Conservation (phyloP, 2,329 filamentous ascomycete genomes). For the Xylaria digitata region DNA sequence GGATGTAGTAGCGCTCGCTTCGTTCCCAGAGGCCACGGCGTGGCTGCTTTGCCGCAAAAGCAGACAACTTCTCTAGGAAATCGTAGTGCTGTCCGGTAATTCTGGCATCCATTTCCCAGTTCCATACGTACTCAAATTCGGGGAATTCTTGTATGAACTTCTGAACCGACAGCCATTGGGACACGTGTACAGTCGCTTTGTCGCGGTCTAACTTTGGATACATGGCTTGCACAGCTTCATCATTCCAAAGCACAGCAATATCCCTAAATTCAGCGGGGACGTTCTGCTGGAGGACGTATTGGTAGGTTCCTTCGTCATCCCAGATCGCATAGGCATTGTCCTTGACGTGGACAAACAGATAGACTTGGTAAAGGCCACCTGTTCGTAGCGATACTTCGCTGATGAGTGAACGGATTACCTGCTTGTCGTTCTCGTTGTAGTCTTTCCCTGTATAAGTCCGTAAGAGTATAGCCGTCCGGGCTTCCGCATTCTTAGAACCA, state of each 20-base stretch:
- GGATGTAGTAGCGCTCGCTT: slow-evolving; percentile 78
- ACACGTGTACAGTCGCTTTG: slow-evolving; percentile 65
- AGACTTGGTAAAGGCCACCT: slow-evolving; percentile 84
- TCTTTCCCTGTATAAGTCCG: slow-evolving; percentile 79
- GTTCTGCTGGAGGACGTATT: slow-evolving; percentile 67
- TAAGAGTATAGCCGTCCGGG: slow-evolving; percentile 78
- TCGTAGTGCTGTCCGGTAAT: slow-evolving; percentile 86
- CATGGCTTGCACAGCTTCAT: slow-evolving; percentile 77
- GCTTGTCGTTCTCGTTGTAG: slow-evolving; percentile 82
- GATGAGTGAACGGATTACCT: slow-evolving; percentile 82
- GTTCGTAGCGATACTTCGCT: slow-evolving; percentile 80
- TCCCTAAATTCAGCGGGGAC: slow-evolving; percentile 77
- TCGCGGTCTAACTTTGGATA: slow-evolving; percentile 77
- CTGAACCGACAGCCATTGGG: slow-evolving; percentile 79
- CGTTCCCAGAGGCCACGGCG: slow-evolving; percentile 80
- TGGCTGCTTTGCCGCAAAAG: slow-evolving; percentile 75
- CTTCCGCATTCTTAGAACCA: slow-evolving; percentile 51
- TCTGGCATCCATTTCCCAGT: slow-evolving; percentile 86
- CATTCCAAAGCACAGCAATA: slow-evolving; percentile 80
- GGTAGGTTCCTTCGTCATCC: slow-evolving; percentile 68
- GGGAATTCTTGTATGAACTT: slow-evolving; percentile 81
- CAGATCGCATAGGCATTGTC: slow-evolving; percentile 68
- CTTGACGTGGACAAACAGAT: slow-evolving; percentile 83
- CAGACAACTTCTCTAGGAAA: slow-evolving; percentile 72
- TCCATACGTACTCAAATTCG: slow-evolving; percentile 85